A percentile compares a stretch with the other conserved stretches of the same genome.
Conservation (phyloP, 2,329 filamentous ascomycete genomes). For the Calycina herbarum region DNA sequence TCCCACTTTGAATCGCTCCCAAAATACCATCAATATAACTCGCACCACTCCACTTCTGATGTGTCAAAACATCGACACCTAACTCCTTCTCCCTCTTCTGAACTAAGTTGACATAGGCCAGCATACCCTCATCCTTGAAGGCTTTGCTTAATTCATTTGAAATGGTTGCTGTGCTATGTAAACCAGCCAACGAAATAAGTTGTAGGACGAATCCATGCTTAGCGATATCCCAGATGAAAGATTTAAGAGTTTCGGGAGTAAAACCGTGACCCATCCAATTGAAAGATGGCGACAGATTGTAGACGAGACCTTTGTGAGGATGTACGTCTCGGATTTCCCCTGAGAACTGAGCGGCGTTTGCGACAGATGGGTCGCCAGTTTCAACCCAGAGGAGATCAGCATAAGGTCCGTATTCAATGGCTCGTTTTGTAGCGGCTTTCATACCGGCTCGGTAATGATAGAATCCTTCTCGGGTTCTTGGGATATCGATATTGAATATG, state of each 20-base stretch:
- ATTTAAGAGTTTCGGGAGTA: slow-evolving; percentile 75
- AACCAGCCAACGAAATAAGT: slow-evolving; percentile 64
- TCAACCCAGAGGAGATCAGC: slow-evolving; percentile 97
- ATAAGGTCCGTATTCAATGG: slow-evolving; percentile 86
- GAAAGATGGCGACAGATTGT: slow-evolving; percentile 95
- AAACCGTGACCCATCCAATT: slow-evolving; percentile 99
- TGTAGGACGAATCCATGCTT: slow-evolving; percentile 77
- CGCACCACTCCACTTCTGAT: slow-evolving; percentile 58
- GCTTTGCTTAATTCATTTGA: slow-evolving; percentile 73
- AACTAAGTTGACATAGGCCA: slow-evolving; percentile 93
- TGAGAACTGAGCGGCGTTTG: slow-evolving; percentile 73
- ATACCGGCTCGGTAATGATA: slow-evolving; percentile 89
- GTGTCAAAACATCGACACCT: slow-evolving; percentile 45
- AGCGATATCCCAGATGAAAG: slow-evolving; percentile 95
- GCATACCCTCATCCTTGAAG: slow-evolving; percentile 92
- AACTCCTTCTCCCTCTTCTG: slow-evolving; percentile 85
- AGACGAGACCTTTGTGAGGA: slow-evolving; percentile 87
- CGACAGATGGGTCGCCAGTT: slow-evolving; percentile 83
- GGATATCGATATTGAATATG: slow-evolving; percentile 87
- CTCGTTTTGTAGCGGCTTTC: slow-evolving; percentile 85
- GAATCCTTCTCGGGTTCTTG: slow-evolving; percentile 89
- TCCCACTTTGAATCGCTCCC: slow-evolving; percentile 87
- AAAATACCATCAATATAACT: slow-evolving; percentile 85
- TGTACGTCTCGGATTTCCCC: slow-evolving; percentile 67
- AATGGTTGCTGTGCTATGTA: slow-evolving; percentile 65